phyloP scores from a whole-genome alignment of 331 rosid species.

The Quercus phellos region DNA sequence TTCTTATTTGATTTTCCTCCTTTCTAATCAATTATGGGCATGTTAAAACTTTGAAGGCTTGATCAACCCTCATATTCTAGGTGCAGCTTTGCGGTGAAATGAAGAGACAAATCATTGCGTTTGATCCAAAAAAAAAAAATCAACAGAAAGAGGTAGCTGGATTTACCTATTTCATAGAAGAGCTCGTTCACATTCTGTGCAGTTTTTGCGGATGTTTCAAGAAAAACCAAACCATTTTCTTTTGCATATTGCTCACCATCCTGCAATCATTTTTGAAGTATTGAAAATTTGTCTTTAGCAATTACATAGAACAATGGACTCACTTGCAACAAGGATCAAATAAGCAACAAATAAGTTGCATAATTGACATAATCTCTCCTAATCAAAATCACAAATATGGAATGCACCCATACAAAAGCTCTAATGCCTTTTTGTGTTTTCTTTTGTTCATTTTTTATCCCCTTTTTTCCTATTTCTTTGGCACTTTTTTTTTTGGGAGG shows the following conservation, averaged over 20 bases:
- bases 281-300: neutral
- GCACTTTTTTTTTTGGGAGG: neutral
- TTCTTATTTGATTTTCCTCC: neutral
- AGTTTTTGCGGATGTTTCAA: constrained; percentile 87
- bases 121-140: neutral
- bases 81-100: neutral
- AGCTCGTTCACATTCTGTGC: constrained; percentile 87
- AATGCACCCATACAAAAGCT: neutral
- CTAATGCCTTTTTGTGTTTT: neutral
- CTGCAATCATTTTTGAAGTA: constrained; percentile 29
- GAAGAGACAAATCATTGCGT: neutral
- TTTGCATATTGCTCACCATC: constrained; percentile 74
- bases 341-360: neutral
- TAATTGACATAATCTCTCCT: neutral
- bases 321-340: neutral
- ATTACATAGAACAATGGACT: neutral
- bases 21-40: neutral
- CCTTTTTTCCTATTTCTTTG: neutral
- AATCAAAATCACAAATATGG: neutral
- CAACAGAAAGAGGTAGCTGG: neutral
- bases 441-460: neutral
- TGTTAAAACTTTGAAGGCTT: neutral
- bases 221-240: constrained; percentile 64
- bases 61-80: neutral
- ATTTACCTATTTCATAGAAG: constrained; percentile 81